phyloP scores from a whole-genome alignment of 352 stramenopile genomes.

The Thraustochytrium striatum region DNA sequence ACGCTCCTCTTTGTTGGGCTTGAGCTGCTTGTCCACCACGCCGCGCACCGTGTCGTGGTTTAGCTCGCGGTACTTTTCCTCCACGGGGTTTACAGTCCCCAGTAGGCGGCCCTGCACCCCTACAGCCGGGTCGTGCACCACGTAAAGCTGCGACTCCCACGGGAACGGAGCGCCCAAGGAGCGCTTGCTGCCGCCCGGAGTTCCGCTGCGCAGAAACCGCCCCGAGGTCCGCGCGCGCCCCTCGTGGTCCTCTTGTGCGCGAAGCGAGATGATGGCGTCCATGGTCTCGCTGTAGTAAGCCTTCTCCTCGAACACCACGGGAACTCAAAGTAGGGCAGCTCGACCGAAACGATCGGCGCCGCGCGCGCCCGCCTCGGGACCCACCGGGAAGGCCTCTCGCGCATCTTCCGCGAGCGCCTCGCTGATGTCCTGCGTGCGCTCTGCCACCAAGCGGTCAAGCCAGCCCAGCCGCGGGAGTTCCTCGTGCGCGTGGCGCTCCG shows the following conservation, averaged over 20 bases:
- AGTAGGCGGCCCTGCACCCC: conserved; percentile 51
- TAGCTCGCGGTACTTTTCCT: conserved; percentile 97
- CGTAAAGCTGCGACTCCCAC: not conserved
- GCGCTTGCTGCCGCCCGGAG: conserved; percentile 52
- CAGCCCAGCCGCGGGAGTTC: conserved; percentile 77
- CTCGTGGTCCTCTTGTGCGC: not conserved
- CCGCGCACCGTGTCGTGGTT: conserved; percentile 88
- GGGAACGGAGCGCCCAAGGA: too few relatives aligned
- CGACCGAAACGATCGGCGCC: conserved; percentile 66
- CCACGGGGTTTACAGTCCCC: conserved; percentile 69
- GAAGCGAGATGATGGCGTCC: conserved; percentile 48
- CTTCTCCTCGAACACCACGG: conserved; percentile 84
- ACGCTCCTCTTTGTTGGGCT: conserved; percentile 90
- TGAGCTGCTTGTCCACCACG: conserved; percentile 93
- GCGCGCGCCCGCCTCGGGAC: conserved; percentile 21
- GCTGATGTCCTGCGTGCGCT: not conserved
- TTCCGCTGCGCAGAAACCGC: not conserved
- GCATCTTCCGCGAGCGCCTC: not conserved
- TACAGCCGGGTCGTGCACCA: conserved; percentile 26
- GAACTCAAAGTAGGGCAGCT: conserved; percentile 84
- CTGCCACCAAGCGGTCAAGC: conserved; percentile 67
- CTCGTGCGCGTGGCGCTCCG: conserved; percentile 79
- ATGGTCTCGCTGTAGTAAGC: conserved; percentile 64
- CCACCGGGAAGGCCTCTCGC: conserved; percentile 35
- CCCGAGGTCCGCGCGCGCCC: conserved; percentile 18